These are phyloP conservation scores for Urochloa ruziziensis DNA, from an alignment of 176 grass and related monocot species.

Conservation along the genomic window DNA sequence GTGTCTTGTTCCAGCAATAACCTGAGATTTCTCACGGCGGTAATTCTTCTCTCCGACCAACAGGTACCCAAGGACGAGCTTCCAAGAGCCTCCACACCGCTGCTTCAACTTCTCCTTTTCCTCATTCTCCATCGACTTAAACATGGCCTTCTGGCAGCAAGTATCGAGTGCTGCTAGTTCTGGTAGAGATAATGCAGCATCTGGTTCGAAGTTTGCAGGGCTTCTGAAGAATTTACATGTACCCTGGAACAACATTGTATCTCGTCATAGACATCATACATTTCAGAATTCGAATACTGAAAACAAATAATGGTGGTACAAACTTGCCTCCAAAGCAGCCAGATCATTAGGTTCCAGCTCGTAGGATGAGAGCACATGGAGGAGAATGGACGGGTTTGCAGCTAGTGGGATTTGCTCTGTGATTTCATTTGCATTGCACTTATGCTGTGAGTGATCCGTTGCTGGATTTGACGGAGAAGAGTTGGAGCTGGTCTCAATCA, in stretches of 20 bases:
- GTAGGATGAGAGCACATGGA: conserved; percentile 52
- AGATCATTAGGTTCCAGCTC: conserved; percentile 56
- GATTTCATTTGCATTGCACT: conserved; percentile 32
- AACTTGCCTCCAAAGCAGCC: conserved; percentile 70
- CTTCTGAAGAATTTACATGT: conserved; percentile 64
- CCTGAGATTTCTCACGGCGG: conserved; percentile 51
- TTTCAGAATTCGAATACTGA: conserved; percentile 3
- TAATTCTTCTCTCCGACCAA: conserved; percentile 65
- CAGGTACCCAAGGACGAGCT: conserved; percentile 62
- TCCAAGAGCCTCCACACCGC: conserved; percentile 62
- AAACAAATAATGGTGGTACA: background rate
- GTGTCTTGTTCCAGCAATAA: conserved; percentile 47
- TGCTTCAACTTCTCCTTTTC: conserved; percentile 46
- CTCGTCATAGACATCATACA: conserved; percentile 3
- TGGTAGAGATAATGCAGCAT: conserved; percentile 36
- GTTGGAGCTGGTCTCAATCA: conserved; percentile 14
- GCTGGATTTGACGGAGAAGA: conserved; percentile 6
- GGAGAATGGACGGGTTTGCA: conserved; percentile 46
- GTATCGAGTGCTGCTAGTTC: conserved; percentile 58
- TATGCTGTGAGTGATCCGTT: conserved; percentile 5
- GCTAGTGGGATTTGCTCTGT: conserved; percentile 44
- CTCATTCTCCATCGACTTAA: conserved; percentile 37
- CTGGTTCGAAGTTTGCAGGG: conserved; percentile 42
- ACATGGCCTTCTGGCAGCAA: conserved; percentile 49
- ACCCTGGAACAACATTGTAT: conserved; percentile 32